A percentile compares a stretch with the other conserved stretches of the same genome.
Conservation (phyloP, 495 filamentous ascomycete genomes). For the Penicillium cinerascens region DNA sequence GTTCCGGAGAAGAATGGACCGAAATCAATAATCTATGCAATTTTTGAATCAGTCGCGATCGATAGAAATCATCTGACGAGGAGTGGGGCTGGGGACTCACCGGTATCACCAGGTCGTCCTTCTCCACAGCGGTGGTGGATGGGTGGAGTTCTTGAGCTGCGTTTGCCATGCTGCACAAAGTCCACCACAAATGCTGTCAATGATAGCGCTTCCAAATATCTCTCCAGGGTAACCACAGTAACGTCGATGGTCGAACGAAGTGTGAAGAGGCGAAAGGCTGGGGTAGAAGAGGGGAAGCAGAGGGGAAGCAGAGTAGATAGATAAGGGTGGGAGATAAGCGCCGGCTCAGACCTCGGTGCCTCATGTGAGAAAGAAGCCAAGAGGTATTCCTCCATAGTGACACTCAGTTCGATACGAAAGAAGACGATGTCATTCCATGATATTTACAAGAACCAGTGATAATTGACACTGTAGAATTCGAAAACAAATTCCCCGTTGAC, state of each 20-base stretch:
- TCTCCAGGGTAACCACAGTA: background rate
- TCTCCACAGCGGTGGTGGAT: constrained; percentile 53
- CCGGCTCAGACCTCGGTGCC: background rate
- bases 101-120: constrained; percentile 66
- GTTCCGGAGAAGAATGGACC: constrained; percentile 65
- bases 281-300: background rate
- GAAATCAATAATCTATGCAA: constrained; percentile 80
- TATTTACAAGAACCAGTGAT: background rate
- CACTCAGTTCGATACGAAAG: background rate
- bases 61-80: background rate
- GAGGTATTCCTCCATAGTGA: background rate
- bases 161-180: constrained; percentile 7
- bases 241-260: background rate
- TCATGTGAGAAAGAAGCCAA: background rate
- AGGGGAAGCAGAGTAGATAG: background rate
- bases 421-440: background rate
- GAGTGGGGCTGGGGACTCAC: constrained; percentile 37
- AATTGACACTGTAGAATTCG: too few relatives aligned
- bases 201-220: background rate
- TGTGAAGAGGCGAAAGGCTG: background rate
- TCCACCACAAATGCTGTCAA: background rate
- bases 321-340: background rate
- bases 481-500: too few relatives aligned
- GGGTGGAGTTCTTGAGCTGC: constrained; percentile 15
- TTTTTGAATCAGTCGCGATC: background rate